Evolutionary conservation across 1,284 basidiomycete genomes (phyloP), one percentile per base, ranked within the genome.

Genomic region (Gymnopus androsaceus): DNA sequence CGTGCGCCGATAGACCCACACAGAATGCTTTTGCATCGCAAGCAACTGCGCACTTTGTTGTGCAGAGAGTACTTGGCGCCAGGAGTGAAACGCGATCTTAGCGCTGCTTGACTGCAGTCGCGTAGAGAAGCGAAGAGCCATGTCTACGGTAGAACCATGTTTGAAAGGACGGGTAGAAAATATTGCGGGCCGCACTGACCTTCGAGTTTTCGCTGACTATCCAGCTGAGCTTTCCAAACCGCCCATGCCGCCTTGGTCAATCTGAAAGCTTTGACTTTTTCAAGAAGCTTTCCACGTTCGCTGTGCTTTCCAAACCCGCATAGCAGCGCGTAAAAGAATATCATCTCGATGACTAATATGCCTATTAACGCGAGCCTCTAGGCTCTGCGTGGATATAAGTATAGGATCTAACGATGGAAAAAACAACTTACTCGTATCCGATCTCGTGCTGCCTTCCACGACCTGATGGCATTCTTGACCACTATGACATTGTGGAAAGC

Each of bases 301-400:
- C n/a, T 82, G 83, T 27, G 87, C 85, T 63, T 82, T 84, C 89
- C 90, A 90, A 17, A 91, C 82, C 47, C 85, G 77, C 62, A 81
- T 71, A 34, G 89, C 73, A 19, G 85, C 89, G 42, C 81, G 79
- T 33, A 89, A 61, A 8, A 91, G 75, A 19, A 87, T 73, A 50
- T 77, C 77, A 63, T 91, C 84, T 65, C 85, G 86, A 38, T 84
- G 78, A 37, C 75, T 72, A 17, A 83, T 56, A 63, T 88, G 80
- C 58, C 83, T 87, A 56, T 73, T 68, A 4, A 83, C 87, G 28
- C 80, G 80, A 54, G 66, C 72, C 63, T 85, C 81, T 64, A 85
- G 59, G 19, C 30, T 58, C 77, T 79, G 58, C 56, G 38, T 44
- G 33, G 19, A 25, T 37, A 38, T 38, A 12, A 41, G 27, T 44